Evolutionary conservation across 2,329 filamentous ascomycete species (phyloP).

Genomic region (Epicoccum nigrum): DNA sequence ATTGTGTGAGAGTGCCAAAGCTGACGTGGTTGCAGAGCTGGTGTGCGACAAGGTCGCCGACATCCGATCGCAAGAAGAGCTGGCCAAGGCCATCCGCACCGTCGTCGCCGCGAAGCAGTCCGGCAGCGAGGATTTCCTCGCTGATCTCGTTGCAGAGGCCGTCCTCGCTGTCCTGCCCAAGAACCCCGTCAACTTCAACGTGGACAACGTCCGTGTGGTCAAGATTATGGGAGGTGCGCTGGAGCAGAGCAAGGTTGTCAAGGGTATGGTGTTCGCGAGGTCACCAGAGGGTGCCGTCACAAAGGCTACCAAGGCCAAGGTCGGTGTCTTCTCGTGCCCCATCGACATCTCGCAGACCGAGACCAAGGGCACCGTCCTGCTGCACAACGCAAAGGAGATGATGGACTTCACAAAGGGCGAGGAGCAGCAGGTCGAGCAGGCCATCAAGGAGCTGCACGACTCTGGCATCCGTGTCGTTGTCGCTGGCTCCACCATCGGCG

Average conservation of each 20-base stretch:
- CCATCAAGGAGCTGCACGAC: constrained; percentile 95
- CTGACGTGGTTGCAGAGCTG: constrained; percentile 63
- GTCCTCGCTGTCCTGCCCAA: constrained; percentile 90
- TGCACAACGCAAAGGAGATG: constrained; percentile 99
- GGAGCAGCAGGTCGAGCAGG: constrained; percentile 85
- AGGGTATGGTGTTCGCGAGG: constrained; percentile 97
- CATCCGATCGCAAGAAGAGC: constrained; percentile 77
- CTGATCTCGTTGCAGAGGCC: constrained; percentile 82
- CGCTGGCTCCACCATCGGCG: constrained; percentile 90
- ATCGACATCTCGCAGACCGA: constrained; percentile 96
- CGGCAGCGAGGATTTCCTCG: constrained; percentile 87
- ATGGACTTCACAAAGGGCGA: constrained; percentile 97
- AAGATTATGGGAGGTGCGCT: constrained; percentile 99
- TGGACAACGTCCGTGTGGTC: constrained; percentile 97
- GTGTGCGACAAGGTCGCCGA: constrained; percentile 90
- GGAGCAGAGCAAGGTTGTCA: constrained; percentile 91
- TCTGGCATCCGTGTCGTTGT: constrained; percentile 90
- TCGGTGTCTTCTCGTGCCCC: constrained; percentile 94
- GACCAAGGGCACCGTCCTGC: constrained; percentile 95
- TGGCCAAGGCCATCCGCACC: constrained; percentile 93
- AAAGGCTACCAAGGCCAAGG: constrained; percentile 91
- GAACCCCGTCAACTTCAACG: constrained; percentile 95
- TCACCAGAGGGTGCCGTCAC: constrained; percentile 90
- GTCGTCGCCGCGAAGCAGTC: constrained; percentile 97
- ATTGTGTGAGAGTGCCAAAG: background rate